Base-by-base conservation (phyloP, 306 rosid genomes). In the Vigna trinervia region DNA sequence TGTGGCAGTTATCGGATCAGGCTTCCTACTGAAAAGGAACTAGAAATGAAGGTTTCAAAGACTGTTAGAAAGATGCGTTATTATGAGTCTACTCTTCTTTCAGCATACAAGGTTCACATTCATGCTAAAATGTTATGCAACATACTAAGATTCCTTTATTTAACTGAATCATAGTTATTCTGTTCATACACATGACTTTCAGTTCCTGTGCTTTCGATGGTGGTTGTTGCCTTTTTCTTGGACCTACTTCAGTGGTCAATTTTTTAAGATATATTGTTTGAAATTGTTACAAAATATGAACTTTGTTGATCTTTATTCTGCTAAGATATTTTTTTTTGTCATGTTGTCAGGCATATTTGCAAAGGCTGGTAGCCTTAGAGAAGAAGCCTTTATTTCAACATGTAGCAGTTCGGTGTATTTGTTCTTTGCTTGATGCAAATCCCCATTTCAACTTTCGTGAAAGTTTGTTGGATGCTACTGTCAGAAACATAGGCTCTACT, bases 21-120 rank as follows among this genome's bases (percentile, higher is more conserved):
- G 88, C 94, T 95, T 83, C 99, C 97, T 36, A 90, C 97, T 41
- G 99, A 92, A 83, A 95, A 95, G 84, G 99, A 95, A 85, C 79
- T 83, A 48, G 96, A 95, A 76, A 92, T 95, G 96, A 95, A 95
- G 86, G 97, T 95, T 70, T 92, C 97, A 52, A 95, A 92, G 88
- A 84, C 88, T 77, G 91, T 95, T 69, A 87, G 86, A 83, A 95
- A 92, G 90, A 95, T 80, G 91, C 93, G 97, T 58, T 84, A 64
- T 73, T 92, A 86, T 85, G 99, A 95, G 84, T 92, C 97, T 63
- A 90, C 99, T 82, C 97, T 95, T 71, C 89, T 92, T 34, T 88
- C 96, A 75, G 78, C 89, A 67, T 92, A 95, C 86, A 95, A 95
- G 99, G 99, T 95, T 80, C 26, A 77, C 78, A 39, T 66, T 82